Evolutionary conservation across 208 protist genomes (phyloP).

Genomic region (Crithidia mellificae): DNA sequence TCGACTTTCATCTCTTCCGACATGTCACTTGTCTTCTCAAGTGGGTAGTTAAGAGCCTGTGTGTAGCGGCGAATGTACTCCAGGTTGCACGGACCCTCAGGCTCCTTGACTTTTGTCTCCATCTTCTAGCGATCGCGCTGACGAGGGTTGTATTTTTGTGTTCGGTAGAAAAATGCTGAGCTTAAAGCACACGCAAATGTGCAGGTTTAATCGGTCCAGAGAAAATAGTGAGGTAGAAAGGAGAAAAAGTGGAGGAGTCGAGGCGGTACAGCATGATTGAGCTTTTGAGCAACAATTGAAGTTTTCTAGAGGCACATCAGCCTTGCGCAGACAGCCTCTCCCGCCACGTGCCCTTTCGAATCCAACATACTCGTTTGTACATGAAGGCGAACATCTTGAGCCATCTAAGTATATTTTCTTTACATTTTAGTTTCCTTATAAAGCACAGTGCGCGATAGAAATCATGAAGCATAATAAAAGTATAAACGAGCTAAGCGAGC

Average conservation of each 20-base stretch:
- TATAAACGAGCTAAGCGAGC: conserved; percentile 20
- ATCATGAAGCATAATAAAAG: conserved; percentile 2
- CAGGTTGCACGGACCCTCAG: conserved; percentile 75
- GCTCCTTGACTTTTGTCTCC: conserved; percentile 76
- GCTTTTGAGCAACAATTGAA: too few relatives aligned
- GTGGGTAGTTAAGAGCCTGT: conserved; percentile 72
- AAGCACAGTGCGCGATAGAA: too few relatives aligned
- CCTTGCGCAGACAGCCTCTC: too few relatives aligned
- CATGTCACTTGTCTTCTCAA: conserved; percentile 95
- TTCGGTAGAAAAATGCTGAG: neutral
- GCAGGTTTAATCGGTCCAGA: neutral
- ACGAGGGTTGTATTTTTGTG: too few relatives aligned
- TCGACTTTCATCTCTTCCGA: conserved; percentile 94
- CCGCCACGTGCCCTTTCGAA: too few relatives aligned
- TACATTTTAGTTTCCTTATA: too few relatives aligned
- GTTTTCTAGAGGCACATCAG: too few relatives aligned
- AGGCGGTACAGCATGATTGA: neutral
- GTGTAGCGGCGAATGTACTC: conserved; percentile 84
- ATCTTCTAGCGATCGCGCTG: conserved; percentile 23
- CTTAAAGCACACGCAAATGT: too few relatives aligned
- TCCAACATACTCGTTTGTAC: too few relatives aligned
- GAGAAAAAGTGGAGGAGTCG: neutral
- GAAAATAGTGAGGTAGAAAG: conserved; percentile 2
- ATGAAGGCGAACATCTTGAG: too few relatives aligned
- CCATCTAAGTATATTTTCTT: too few relatives aligned